phyloP scores from a whole-genome alignment of 108 stramenopile genomes.

The Nitzschia palea region DNA sequence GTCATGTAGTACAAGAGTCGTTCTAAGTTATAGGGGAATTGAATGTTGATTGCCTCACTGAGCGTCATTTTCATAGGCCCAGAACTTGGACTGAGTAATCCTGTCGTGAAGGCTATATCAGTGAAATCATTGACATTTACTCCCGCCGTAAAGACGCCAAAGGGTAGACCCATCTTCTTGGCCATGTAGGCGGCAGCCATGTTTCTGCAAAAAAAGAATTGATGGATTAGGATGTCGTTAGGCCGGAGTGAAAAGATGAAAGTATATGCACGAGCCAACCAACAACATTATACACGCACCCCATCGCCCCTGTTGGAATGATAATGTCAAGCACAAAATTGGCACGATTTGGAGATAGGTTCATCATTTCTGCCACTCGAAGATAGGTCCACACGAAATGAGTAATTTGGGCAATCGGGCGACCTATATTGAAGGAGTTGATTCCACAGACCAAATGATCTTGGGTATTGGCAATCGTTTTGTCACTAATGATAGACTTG shows the following conservation, averaged over 20 bases:
- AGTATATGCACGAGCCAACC: no score
- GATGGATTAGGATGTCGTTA: no score
- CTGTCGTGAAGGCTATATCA: constrained; percentile 54
- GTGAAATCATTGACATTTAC: constrained; percentile 87
- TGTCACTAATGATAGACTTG: constrained; percentile 53
- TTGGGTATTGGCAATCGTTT: background rate
- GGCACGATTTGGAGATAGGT: constrained; percentile 37
- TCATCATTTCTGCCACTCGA: constrained; percentile 56
- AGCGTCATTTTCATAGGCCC: constrained; percentile 70
- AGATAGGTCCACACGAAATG: constrained; percentile 90
- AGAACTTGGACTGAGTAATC: constrained; percentile 38
- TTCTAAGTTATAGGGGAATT: constrained; percentile 91
- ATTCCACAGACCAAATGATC: constrained; percentile 55
- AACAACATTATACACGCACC: no score
- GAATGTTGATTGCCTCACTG: constrained; percentile 90
- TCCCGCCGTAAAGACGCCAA: constrained; percentile 61
- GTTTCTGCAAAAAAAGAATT: no score
- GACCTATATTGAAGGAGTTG: constrained; percentile 86
- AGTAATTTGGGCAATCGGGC: constrained; percentile 84
- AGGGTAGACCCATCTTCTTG: constrained; percentile 75
- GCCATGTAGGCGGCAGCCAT: constrained; percentile 72
- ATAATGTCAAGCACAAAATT: constrained; percentile 61
- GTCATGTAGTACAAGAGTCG: constrained; percentile 79
- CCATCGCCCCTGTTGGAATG: constrained; percentile 92
- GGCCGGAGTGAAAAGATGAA: no score